Base-by-base conservation (phyloP, 257 asterid genomes). In the Gentiana straminea region DNA sequence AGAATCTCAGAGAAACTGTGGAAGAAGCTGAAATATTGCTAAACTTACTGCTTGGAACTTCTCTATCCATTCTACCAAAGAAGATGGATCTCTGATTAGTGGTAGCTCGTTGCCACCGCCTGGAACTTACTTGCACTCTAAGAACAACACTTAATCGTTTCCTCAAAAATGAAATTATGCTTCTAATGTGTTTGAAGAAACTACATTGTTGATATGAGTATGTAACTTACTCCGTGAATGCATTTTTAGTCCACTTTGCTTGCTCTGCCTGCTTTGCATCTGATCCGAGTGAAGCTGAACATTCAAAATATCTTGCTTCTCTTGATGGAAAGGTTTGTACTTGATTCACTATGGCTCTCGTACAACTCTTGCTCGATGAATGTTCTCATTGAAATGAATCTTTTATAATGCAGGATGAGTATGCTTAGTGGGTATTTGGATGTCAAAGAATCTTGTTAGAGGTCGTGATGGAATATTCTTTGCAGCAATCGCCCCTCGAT, bases 391-490 rank as follows among this genome's bases (percentile, higher is more conserved):
- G 44, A 35, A 48, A 13, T 55, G 3, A 33, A 5, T 59, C 43
- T 13, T 49, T 38, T 54, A 11, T 41, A 53, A 41, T 73, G 71
- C 81, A 92, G 99, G 95, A 89, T 52, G 97, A 92, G 71, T 92
- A 92, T 71, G 71, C 99, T 8, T 87, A 86, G 54, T 83, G 86
- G 73, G 58, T 92, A 41, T 83, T 84, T 69, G 81, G 92, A 58
- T 70, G 74, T 51, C 94, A 83, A 78, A 80, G 93, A 73, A 89
- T 97, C 72, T 83, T 92, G 13, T 95, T 89, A 45, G 99, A 92
- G 76, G 87, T 92, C 64, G 75, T 92, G 97, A 60, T 32, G 97
- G 97, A 50, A 94, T 92, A 66, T 92, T 92, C 94, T 92, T 92
- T 60, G 99, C 99, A 7, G 90, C 84, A 36, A 69, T 92, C 69